phyloP scores from a whole-genome alignment of 2,329 filamentous ascomycete genomes.

The Cercospora zeina region DNA sequence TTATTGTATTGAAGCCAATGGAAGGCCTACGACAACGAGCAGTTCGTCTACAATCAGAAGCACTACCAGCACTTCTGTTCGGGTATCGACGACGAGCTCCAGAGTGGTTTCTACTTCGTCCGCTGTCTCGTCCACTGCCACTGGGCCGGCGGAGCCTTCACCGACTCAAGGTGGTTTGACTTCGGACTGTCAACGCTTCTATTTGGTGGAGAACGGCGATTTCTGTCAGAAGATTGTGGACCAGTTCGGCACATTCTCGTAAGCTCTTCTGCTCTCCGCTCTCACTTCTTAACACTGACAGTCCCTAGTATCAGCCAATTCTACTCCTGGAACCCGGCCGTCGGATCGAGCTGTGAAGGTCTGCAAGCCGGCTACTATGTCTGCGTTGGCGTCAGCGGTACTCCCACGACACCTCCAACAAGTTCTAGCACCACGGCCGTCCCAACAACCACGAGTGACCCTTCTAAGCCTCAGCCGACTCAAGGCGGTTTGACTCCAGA shows the following conservation, averaged over 20 bases:
- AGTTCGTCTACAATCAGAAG: neutral
- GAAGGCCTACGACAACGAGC: neutral
- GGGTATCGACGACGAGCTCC: neutral
- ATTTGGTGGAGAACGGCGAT: slow-evolving; percentile 16
- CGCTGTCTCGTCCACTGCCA: neutral
- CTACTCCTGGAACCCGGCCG: slow-evolving; percentile 15
- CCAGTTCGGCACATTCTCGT: slow-evolving; percentile 13
- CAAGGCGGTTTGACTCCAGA: slow-evolving; percentile 16
- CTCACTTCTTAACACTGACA: neutral
- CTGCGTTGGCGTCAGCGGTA: slow-evolving; percentile 8
- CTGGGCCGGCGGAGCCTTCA: neutral
- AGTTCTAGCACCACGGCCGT: neutral
- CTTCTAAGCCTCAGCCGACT: slow-evolving; percentile 7
- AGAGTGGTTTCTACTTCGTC: neutral
- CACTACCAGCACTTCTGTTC: neutral
- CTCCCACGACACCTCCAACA: slow-evolving; percentile 2
- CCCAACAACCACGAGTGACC: slow-evolving; percentile 5
- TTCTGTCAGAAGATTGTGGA: slow-evolving; percentile 14
- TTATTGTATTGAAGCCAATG: neutral
- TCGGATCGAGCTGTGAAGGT: neutral
- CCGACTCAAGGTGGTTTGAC: slow-evolving; percentile 11
- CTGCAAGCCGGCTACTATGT: slow-evolving; percentile 17
- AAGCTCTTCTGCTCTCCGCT: neutral
- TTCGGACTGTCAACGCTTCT: slow-evolving; percentile 13
- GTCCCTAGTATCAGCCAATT: slow-evolving; percentile 7